phyloP scores from a whole-genome alignment of 495 filamentous ascomycete species.

The Penicillium goetzii region DNA sequence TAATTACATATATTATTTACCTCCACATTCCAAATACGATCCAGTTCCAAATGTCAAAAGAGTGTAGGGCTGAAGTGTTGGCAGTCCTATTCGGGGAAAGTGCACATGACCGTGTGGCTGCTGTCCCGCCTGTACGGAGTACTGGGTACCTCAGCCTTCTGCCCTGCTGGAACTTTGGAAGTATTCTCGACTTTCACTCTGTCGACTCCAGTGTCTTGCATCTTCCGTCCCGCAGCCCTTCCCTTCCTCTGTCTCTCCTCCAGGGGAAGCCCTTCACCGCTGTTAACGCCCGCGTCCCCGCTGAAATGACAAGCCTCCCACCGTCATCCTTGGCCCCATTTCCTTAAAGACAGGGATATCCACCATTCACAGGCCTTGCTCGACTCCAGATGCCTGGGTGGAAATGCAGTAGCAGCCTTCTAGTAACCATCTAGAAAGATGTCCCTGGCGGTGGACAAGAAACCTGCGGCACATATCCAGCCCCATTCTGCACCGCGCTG shows the following conservation, averaged over 20 bases:
- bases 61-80: slow-evolving; percentile 22
- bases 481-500: not conserved
- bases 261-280: slow-evolving; percentile 25
- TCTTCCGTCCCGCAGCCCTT: not conserved
- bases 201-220: not conserved
- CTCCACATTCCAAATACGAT: not conserved
- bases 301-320: slow-evolving; percentile 28
- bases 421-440: slow-evolving; percentile 40
- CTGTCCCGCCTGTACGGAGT: not conserved
- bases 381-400: slow-evolving; percentile 32
- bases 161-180: not conserved
- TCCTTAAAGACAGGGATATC: slow-evolving; percentile 20
- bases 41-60: not conserved
- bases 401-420: slow-evolving; percentile 31
- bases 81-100: slow-evolving; percentile 19
- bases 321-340: slow-evolving; percentile 25
- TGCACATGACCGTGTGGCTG: slow-evolving; percentile 6
- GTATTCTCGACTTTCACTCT: not conserved
- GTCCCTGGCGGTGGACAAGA: slow-evolving; percentile 37
- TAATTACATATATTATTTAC: not conserved
- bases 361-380: slow-evolving; percentile 24
- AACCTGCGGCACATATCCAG: slow-evolving; percentile 20
- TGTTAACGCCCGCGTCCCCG: slow-evolving; percentile 28
- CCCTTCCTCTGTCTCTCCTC: not conserved
- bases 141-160: not conserved